Evolutionary conservation across 2,329 filamentous ascomycete genomes (phyloP).

Genomic region (Coniochaeta ligniaria): DNA sequence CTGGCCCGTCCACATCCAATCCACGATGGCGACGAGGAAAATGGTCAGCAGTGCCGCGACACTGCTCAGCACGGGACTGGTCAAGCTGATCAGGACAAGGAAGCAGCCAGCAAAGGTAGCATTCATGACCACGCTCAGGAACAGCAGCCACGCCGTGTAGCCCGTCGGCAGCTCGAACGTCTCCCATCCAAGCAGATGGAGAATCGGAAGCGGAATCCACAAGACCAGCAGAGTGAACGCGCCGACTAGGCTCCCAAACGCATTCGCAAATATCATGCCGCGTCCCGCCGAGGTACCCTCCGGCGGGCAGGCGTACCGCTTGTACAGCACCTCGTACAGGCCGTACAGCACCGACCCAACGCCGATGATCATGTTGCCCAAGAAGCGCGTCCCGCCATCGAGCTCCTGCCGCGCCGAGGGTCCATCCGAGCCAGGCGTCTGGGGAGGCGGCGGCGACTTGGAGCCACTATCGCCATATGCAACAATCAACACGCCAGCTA

Average conservation of each 20-base stretch:
- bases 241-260: constrained; percentile 83
- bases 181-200: constrained; percentile 75
- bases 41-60: constrained; percentile 93
- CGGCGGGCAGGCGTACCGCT: constrained; percentile 85
- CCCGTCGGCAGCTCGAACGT: constrained; percentile 75
- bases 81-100: constrained; percentile 85
- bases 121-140: constrained; percentile 77
- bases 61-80: constrained; percentile 83
- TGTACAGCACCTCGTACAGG: constrained; percentile 96
- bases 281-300: constrained; percentile 77
- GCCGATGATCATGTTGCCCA: constrained; percentile 90
- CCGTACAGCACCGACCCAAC: constrained; percentile 88
- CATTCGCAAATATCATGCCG: constrained; percentile 94
- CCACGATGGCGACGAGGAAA: constrained; percentile 88
- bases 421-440: constrained; percentile 6
- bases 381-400: constrained; percentile 56
- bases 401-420: constrained; percentile 7
- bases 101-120: constrained; percentile 90
- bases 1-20: constrained; percentile 78
- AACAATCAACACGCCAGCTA: constrained; percentile 85
- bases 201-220: constrained; percentile 83
- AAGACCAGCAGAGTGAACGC: constrained; percentile 77
- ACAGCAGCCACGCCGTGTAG: constrained; percentile 70
- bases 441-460: constrained; percentile 18
- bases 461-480: constrained; percentile 72